phyloP scores from a whole-genome alignment of 306 rosid species.

The Lithocarpus polystachyus region DNA sequence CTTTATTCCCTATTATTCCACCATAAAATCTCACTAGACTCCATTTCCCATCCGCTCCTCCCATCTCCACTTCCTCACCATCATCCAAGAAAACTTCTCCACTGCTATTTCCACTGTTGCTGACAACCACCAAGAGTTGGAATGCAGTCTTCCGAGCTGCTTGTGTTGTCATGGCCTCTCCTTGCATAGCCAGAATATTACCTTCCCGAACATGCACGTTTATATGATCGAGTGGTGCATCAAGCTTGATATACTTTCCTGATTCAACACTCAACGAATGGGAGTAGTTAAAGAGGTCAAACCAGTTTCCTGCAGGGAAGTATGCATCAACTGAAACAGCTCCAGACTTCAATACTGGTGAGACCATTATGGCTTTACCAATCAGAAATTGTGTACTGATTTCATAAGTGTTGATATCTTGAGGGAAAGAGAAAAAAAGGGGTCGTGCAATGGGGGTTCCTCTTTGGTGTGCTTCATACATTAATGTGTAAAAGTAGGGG shows the following conservation, averaged over 20 bases:
- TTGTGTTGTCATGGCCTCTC: constrained; percentile 56
- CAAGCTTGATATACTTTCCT: constrained; percentile 51
- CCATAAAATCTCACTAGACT: constrained; percentile 53
- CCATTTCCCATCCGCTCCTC: constrained; percentile 53
- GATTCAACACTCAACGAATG: constrained; percentile 42
- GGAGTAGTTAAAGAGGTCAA: constrained; percentile 72
- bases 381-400: constrained; percentile 72
- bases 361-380: constrained; percentile 69
- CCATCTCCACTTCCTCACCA: constrained; percentile 62
- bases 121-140: constrained; percentile 55
- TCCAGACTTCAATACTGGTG: constrained; percentile 64
- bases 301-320: constrained; percentile 87
- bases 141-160: constrained; percentile 59
- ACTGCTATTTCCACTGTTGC: constrained; percentile 27
- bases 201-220: constrained; percentile 76
- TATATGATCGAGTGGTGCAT: constrained; percentile 73
- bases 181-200: constrained; percentile 68
- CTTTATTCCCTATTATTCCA: constrained; percentile 7
- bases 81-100: constrained; percentile 84
- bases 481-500: constrained; percentile 76
- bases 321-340: constrained; percentile 66
- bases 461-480: constrained; percentile 64
- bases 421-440: constrained; percentile 87
- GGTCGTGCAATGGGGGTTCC: constrained; percentile 89
- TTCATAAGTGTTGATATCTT: constrained; percentile 57